Evolutionary conservation across 2,329 filamentous ascomycete genomes (phyloP).

Genomic region (Verticillium longisporum): DNA sequence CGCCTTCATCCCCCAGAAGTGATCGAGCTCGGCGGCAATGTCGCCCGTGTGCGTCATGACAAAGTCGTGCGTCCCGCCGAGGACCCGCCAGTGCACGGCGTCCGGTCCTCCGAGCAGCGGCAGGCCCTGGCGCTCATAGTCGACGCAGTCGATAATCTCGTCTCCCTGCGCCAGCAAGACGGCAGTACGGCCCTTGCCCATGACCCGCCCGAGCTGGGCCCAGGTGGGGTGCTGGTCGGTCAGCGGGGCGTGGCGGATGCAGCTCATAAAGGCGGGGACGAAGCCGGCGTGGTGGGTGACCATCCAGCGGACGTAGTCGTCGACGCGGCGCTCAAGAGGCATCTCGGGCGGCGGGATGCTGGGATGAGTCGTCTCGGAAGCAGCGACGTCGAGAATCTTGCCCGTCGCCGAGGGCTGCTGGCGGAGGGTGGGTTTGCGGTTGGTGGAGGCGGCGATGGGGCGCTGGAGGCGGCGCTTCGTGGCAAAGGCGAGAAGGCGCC

Average conservation of each 20-base stretch:
- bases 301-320: slow-evolving; percentile 47
- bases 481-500: slow-evolving; percentile 39
- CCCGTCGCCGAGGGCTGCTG: slow-evolving; percentile 15
- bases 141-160: slow-evolving; percentile 43
- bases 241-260: slow-evolving; percentile 47
- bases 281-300: slow-evolving; percentile 47
- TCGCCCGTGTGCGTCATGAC: slow-evolving; percentile 47
- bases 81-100: slow-evolving; percentile 40
- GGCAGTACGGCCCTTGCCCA: slow-evolving; percentile 35
- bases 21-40: slow-evolving; percentile 38
- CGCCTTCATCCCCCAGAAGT: slow-evolving; percentile 32
- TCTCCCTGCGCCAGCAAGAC: slow-evolving; percentile 45
- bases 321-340: slow-evolving; percentile 2
- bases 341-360: too few relatives aligned
- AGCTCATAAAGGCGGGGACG: slow-evolving; percentile 53
- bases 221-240: slow-evolving; percentile 45
- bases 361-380: slow-evolving; percentile 30
- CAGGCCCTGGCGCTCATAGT: slow-evolving; percentile 42
- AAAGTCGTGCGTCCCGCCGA: slow-evolving; percentile 54
- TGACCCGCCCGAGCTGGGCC: slow-evolving; percentile 34
- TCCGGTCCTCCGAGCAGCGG: slow-evolving; percentile 43
- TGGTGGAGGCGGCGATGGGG: slow-evolving; percentile 37
- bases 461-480: slow-evolving; percentile 39
- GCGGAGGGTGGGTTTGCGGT: slow-evolving; percentile 12
- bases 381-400: slow-evolving; percentile 29